These are phyloP conservation scores for Pinus albicaulis DNA, from an alignment of 75 land plant species.

Conservation along the genomic window DNA sequence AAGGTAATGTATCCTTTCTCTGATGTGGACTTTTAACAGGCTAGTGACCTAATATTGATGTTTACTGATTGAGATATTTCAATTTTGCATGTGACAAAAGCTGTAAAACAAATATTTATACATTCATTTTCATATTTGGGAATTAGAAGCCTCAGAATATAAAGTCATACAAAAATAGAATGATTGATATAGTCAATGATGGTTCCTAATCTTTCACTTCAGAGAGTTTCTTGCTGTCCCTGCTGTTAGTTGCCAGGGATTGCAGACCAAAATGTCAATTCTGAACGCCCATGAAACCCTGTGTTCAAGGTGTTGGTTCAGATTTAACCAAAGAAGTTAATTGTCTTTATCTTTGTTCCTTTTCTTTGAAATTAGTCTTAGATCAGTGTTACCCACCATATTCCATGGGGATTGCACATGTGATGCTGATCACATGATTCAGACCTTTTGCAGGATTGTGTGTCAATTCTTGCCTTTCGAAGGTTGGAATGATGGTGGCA, in stretches of 20 bases:
- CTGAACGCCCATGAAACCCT: not conserved
- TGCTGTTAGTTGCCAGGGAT: not conserved
- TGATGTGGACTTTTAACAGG: not conserved
- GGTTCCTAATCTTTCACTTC: not conserved
- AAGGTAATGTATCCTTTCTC: slow-evolving; percentile 46
- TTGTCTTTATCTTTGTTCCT: not conserved
- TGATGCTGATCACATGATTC: no score
- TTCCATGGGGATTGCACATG: no score
- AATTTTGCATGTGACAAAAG: slow-evolving; percentile 4
- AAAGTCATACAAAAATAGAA: not conserved
- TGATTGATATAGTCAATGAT: not conserved
- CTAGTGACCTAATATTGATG: not conserved
- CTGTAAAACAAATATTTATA: not conserved
- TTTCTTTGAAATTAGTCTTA: not conserved
- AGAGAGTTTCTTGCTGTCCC: not conserved
- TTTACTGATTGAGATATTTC: not conserved
- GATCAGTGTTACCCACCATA: not conserved
- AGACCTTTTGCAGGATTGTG: no score
- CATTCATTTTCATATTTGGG: not conserved
- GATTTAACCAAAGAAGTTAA: not conserved
- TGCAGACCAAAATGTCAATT: not conserved
- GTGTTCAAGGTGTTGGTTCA: not conserved
- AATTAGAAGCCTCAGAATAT: not conserved
- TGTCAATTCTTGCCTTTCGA: no score
- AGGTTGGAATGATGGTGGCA: no score